Evolutionary conservation across 169 alveolate species (phyloP).

Genomic region (Babesia gibsoni): DNA sequence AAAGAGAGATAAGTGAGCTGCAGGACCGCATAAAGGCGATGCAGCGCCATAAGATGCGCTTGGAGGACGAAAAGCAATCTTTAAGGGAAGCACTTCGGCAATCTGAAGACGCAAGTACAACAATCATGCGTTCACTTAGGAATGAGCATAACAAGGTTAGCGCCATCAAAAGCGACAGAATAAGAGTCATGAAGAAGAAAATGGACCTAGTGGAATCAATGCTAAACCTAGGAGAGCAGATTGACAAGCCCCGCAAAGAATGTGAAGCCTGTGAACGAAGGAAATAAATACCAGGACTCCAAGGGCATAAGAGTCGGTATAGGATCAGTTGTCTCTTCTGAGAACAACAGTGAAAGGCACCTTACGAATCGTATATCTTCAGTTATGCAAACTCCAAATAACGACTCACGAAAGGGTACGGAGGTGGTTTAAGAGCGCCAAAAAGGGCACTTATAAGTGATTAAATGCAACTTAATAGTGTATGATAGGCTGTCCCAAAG

Average conservation of each 20-base stretch:
- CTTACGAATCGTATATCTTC: too few relatives aligned
- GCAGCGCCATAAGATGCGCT: constrained; percentile 22
- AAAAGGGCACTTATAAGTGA: too few relatives aligned
- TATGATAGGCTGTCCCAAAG: too few relatives aligned
- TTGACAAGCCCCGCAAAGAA: neutral
- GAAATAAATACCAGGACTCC: too few relatives aligned
- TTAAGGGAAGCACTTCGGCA: constrained; percentile 56
- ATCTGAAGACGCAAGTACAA: constrained; percentile 58
- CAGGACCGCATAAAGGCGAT: constrained; percentile 28
- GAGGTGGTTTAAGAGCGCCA: too few relatives aligned
- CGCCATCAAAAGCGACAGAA: constrained; percentile 1
- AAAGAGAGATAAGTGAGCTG: constrained; percentile 52
- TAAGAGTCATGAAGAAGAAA: constrained; percentile 9
- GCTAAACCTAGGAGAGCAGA: constrained; percentile 8
- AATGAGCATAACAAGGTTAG: constrained; percentile 45
- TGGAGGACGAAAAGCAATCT: constrained; percentile 29
- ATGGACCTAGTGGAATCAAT: constrained; percentile 44
- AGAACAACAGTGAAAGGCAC: too few relatives aligned
- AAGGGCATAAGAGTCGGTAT: constrained; percentile 64
- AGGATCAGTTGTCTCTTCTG: too few relatives aligned
- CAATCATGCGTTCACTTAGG: constrained; percentile 54
- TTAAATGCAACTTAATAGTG: too few relatives aligned
- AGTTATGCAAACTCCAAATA: too few relatives aligned
- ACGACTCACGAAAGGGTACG: too few relatives aligned
- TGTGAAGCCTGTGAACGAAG: neutral